phyloP scores from a whole-genome alignment of 192 early-diverging fungal species.

The Coemansia sp. region DNA sequence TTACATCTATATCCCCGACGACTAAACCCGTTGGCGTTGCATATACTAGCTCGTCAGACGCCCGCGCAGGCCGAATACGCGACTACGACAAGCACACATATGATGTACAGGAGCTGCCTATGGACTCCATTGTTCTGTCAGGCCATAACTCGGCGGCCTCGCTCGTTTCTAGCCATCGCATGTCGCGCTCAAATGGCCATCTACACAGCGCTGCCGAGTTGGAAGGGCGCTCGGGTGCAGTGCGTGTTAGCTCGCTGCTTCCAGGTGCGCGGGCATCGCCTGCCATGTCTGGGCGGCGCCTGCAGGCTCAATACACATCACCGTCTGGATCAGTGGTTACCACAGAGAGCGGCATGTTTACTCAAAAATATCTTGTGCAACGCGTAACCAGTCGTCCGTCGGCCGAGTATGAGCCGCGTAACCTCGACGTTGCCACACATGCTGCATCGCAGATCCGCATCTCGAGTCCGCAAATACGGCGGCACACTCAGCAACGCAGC shows the following conservation, averaged over 20 bases:
- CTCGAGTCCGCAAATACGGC: slow-evolving; percentile 37
- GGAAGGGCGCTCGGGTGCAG: slow-evolving; percentile 41
- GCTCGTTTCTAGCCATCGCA: slow-evolving; percentile 17
- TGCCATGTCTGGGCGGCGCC: slow-evolving; percentile 10
- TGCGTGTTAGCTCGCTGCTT: slow-evolving; percentile 45
- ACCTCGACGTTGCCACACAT: slow-evolving; percentile 10
- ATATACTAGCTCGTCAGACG: slow-evolving; percentile 10
- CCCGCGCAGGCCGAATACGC: slow-evolving; percentile 10
- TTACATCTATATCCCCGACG: slow-evolving; percentile 4
- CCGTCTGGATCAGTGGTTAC: slow-evolving; percentile 15
- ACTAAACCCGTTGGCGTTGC: background rate
- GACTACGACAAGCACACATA: slow-evolving; percentile 37
- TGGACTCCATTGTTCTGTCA: slow-evolving; percentile 25
- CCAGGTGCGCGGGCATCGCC: slow-evolving; percentile 36
- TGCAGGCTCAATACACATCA: slow-evolving; percentile 16
- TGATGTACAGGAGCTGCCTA: slow-evolving; percentile 36
- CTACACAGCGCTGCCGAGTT: slow-evolving; percentile 20
- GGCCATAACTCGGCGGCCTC: slow-evolving; percentile 11
- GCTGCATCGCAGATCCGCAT: slow-evolving; percentile 42
- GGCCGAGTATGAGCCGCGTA: slow-evolving; percentile 14
- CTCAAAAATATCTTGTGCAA: slow-evolving; percentile 47
- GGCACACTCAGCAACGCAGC: slow-evolving; percentile 21
- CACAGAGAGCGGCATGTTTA: slow-evolving; percentile 17
- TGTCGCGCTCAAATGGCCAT: slow-evolving; percentile 16
- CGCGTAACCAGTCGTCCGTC: slow-evolving; percentile 14